phyloP scores from a whole-genome alignment of 176 grass and related monocot species.

The Oryza glaberrima region DNA sequence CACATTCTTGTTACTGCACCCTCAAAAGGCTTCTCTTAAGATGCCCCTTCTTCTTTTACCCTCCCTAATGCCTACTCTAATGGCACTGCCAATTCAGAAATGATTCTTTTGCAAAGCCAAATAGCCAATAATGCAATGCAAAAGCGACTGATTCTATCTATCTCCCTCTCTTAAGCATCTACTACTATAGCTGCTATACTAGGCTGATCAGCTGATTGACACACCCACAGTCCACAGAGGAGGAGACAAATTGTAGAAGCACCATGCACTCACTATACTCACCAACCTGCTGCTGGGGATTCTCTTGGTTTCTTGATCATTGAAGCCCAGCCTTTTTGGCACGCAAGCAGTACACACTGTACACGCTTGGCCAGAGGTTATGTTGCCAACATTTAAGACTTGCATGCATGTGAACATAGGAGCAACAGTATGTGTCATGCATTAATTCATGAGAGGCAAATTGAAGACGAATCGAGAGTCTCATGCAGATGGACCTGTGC shows the following conservation, averaged over 20 bases:
- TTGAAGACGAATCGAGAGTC: neutral
- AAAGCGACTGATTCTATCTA: neutral
- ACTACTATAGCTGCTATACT: neutral
- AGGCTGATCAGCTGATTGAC: neutral
- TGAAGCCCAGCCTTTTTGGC: neutral
- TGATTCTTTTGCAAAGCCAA: neutral
- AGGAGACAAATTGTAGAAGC: neutral
- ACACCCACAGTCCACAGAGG: neutral
- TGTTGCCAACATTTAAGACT: neutral
- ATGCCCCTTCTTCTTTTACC: conserved; percentile 3
- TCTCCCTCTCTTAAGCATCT: neutral
- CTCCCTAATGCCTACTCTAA: neutral
- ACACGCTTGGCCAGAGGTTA: neutral
- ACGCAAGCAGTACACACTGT: conserved; percentile 5
- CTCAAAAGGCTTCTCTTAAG: conserved; percentile 7
- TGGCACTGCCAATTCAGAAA: conserved; percentile 5
- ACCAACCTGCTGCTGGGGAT: neutral
- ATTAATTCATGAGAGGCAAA: neutral
- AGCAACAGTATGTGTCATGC: neutral
- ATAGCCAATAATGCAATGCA: neutral
- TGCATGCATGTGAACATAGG: neutral
- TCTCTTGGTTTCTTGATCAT: neutral
- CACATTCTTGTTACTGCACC: neutral
- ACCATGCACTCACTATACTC: neutral
- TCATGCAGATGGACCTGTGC: neutral